Evolutionary conservation across 371 early-diverging fungal genomes (phyloP), one percentile per base, ranked within the genome.

Genomic region (Coemansia sp.): DNA sequence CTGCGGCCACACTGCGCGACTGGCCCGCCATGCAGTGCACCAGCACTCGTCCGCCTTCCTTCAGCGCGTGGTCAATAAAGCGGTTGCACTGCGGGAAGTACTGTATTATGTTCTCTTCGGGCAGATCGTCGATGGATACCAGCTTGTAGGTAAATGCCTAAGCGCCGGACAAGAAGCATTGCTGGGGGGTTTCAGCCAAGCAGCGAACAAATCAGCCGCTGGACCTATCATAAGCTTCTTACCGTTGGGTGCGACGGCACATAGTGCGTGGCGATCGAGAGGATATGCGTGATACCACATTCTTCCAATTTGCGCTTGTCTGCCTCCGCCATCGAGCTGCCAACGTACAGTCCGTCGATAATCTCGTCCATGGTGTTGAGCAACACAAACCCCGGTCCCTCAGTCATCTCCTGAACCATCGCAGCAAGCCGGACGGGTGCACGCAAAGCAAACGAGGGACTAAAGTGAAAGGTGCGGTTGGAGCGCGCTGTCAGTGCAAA

Each of bases 1-100:
- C 77, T 40, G 84, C 68, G 1, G 87, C 77, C 5, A 81, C 80
- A 59, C 84, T 82, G 55, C 88, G 69, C n/a, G 87, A 87, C 31
- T 85, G 80, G 5, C 87, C 87, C 0, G 86, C 86, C 76, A 81
- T 67, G 59, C 92, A 92, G 61, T 92, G 89, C 1, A 90, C 84
- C 33, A 90, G 78, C 18, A 89, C 83, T 10, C 77, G 78, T 5
- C 85, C 86, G 8, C 80, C 80, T 8, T 52, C 67, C 1, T 68
- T 76, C 29, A 86, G 57, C 2, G 83, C 82, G 7, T 69, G 69
- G 8, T 81, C 57, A 24, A 89, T 89, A 68, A 88, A 92, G 12
- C 58, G 75, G 58, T 80, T 79, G 29, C 85, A 84, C 44, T 81
- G 85, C 36, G 84, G 80, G 63, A 92, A 89, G 62, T 89, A 79